Evolutionary conservation across 2,329 filamentous ascomycete species (phyloP).

Genomic region (Apiospora sp.): DNA sequence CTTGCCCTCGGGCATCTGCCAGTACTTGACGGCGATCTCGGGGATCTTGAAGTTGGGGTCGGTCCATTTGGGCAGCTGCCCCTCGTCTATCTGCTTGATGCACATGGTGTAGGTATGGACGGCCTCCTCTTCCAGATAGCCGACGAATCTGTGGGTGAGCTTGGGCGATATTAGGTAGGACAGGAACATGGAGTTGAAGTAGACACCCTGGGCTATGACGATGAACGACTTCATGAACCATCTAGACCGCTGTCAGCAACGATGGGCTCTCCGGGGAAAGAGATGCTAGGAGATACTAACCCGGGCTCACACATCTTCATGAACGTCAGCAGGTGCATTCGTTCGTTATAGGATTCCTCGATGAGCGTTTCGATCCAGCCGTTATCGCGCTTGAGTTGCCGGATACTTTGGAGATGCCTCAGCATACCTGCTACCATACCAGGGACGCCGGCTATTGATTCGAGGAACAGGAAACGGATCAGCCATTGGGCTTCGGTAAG

Average conservation of each 20-base stretch:
- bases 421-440: slow-evolving; percentile 98
- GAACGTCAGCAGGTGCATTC: slow-evolving; percentile 93
- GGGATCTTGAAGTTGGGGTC: slow-evolving; percentile 76
- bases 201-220: slow-evolving; percentile 90
- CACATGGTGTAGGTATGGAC: slow-evolving; percentile 94
- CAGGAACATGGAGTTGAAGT: slow-evolving; percentile 94
- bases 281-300: neutral
- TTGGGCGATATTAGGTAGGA: slow-evolving; percentile 86
- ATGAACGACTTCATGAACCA: slow-evolving; percentile 94
- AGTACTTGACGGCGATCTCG: slow-evolving; percentile 90
- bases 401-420: slow-evolving; percentile 83
- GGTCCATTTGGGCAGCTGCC: slow-evolving; percentile 84
- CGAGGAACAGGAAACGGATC: slow-evolving; percentile 88
- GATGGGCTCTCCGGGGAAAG: no score
- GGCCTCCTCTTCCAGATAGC: slow-evolving; percentile 96
- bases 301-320: slow-evolving; percentile 88
- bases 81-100: slow-evolving; percentile 84
- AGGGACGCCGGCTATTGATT: slow-evolving; percentile 92
- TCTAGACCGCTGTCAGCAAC: slow-evolving; percentile 53
- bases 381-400: slow-evolving; percentile 89
- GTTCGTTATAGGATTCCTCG: slow-evolving; percentile 90
- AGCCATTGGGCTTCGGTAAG: slow-evolving; percentile 90
- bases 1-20: slow-evolving; percentile 88
- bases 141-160: slow-evolving; percentile 93
- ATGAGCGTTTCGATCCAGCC: slow-evolving; percentile 95